Evolutionary conservation across 140 eudicot genomes (phyloP), one percentile per base, ranked within the genome.

Genomic region (Stevia rebaudiana): DNA sequence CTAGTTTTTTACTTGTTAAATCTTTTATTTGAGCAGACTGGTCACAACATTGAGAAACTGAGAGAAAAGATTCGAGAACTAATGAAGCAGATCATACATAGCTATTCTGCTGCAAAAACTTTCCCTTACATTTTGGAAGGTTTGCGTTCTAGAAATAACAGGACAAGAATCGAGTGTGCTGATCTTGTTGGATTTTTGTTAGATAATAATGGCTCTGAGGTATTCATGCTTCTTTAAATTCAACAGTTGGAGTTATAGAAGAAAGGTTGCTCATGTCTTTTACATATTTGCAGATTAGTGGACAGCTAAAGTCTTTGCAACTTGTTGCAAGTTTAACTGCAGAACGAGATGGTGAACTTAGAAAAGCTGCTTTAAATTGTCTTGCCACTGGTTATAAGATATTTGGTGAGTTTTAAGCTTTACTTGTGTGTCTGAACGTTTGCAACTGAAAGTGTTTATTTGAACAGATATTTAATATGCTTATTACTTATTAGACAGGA

Each of bases 11-110:
- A 46, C 48, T 47, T 6, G n/a, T 42, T 5, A 16, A 59, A 36
- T 57, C 55, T 47, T 36, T 41, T 57, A 9, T 31, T 2, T 49
- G 12, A 74, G 67, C 86, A 94, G 99, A 81, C 90, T 66, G 99
- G 99, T 33, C 99, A 94, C 80, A 94, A 94, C 75, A 89, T 94
- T 11, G 99, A 94, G 74, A 94, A 89, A 71, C 82, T 94, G n/a
- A 74, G 97, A 56, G 99, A 86, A 57, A 94, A 94, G 54, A 72
- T 89, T 77, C 82, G 97, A 61, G 97, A 89, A 31, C 79, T 94
- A 53, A 83, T 78, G 75, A 94, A 94, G 74, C 90, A 78, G 76
- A 74, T 86, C 37, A 76, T 86, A 46, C 78, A 70, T 18, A 40
- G 78, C 39, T 89, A 88, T 78, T 84, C 99, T 36, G 95, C 99